These are phyloP conservation scores for Hypsizygus ulmarius DNA, from an alignment of 1,284 basidiomycete species.

Conservation along the genomic window DNA sequence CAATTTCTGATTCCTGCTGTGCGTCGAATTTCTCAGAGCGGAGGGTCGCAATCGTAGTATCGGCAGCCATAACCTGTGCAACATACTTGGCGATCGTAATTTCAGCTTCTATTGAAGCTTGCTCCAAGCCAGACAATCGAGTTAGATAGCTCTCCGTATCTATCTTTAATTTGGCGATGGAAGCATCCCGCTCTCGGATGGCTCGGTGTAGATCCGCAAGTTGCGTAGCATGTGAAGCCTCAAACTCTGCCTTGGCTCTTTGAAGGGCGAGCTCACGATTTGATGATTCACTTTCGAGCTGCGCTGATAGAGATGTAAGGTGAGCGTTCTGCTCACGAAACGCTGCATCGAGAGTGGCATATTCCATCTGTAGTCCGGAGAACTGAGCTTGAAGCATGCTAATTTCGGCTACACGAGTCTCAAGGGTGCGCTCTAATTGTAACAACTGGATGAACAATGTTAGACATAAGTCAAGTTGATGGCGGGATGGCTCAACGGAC, in stretches of 20 bases:
- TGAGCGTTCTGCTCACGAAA: conserved; percentile 22
- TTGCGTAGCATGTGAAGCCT: conserved; percentile 8
- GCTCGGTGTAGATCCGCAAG: conserved; percentile 8
- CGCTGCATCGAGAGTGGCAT: conserved; percentile 13
- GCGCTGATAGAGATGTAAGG: conserved; percentile 16
- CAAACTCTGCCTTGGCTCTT: conserved; percentile 16
- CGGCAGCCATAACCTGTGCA: conserved; percentile 5
- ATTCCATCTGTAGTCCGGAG: conserved; percentile 15
- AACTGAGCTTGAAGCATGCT: conserved; percentile 8
- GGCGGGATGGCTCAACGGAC: background rate
- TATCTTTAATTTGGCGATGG: conserved; percentile 6
- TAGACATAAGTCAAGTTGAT: background rate
- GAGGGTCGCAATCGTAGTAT: conserved; percentile 15
- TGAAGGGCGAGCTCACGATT: conserved; percentile 13
- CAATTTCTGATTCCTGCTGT: background rate
- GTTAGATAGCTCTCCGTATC: conserved; percentile 7
- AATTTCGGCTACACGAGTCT: conserved; percentile 5
- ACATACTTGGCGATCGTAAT: conserved; percentile 4
- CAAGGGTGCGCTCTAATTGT: conserved; percentile 9
- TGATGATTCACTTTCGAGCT: conserved; percentile 16
- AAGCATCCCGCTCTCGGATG: conserved; percentile 15
- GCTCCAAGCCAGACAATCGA: conserved; percentile 8
- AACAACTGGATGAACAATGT: conserved; percentile 2
- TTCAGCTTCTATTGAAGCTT: conserved; percentile 9
- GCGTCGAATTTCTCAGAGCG: conserved; percentile 11